Conservation (phyloP, 2,329 filamentous ascomycete genomes). For the Bretziella fagacearum region DNA sequence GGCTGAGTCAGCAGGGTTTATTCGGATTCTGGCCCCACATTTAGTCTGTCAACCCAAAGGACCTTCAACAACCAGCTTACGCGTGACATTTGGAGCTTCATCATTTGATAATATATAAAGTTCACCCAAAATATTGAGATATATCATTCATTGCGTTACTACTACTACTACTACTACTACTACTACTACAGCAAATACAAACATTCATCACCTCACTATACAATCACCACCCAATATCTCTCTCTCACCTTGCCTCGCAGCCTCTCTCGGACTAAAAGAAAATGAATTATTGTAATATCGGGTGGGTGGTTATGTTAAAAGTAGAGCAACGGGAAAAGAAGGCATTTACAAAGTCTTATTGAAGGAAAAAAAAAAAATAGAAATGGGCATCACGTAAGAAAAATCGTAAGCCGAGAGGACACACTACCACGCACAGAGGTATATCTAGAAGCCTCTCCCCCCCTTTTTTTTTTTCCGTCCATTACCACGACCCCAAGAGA, state of each 20-base stretch:
- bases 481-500: conserved; percentile 19
- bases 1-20: conserved; percentile 9
- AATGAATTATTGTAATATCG: not conserved
- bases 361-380: conserved; percentile 7
- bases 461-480: conserved; percentile 18
- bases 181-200: no score
- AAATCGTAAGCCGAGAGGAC: conserved; percentile 12
- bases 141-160: no score
- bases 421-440: conserved; percentile 19
- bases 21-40: no score
- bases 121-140: no score
- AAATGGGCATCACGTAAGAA: conserved; percentile 15
- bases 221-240: no score
- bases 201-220: no score
- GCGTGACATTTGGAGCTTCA: no score
- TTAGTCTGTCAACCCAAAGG: no score
- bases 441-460: conserved; percentile 23
- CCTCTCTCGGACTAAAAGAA: not conserved
- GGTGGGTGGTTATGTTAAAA: not conserved
- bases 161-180: no score
- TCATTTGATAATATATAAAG: no score
- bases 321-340: not conserved
- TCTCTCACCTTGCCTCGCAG: no score
- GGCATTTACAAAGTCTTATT: conserved; percentile 9
- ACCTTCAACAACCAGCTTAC: no score